Percentiles rank a stretch among this genome's conserved stretches.
Evolutionary conservation across 2,329 filamentous ascomycete species (phyloP).

Genomic region (Aphanocladium album): DNA sequence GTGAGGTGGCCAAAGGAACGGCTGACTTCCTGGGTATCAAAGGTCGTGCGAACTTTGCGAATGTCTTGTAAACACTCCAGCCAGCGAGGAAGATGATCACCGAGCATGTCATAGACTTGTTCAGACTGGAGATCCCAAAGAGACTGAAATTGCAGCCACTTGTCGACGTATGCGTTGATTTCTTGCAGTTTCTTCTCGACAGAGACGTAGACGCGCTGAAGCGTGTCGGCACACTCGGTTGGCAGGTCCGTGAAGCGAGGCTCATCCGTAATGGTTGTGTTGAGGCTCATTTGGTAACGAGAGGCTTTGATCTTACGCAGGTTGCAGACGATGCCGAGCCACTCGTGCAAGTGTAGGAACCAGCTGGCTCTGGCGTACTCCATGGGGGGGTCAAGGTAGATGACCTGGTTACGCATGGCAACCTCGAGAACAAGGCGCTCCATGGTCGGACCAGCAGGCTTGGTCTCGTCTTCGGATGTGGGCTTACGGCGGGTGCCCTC

Average conservation of each 20-base stretch:
- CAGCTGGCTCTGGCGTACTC: conserved; percentile 90
- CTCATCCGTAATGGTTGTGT: conserved; percentile 60
- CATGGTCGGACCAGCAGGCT: conserved; percentile 58
- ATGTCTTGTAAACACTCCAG: conserved; percentile 95
- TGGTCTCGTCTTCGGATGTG: conserved; percentile 39
- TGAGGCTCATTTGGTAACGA: conserved; percentile 84
- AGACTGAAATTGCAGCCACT: conserved; percentile 98
- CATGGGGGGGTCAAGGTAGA: conserved; percentile 90
- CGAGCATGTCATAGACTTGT: conserved; percentile 86
- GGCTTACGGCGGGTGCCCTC: conserved; percentile 51
- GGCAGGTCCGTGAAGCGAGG: conserved; percentile 80
- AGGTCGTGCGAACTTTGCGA: conserved; percentile 88
- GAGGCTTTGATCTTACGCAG: conserved; percentile 92
- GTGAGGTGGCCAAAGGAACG: conserved; percentile 89
- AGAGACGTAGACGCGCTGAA: conserved; percentile 74
- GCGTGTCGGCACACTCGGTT: conserved; percentile 71
- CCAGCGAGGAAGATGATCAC: conserved; percentile 89
- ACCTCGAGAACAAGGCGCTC: conserved; percentile 80
- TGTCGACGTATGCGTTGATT: conserved; percentile 84
- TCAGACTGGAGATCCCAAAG: conserved; percentile 97
- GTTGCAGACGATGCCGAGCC: conserved; percentile 90
- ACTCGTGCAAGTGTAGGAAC: conserved; percentile 87
- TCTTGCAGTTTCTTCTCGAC: conserved; percentile 78
- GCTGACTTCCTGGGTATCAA: conserved; percentile 93
- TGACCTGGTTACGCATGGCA: conserved; percentile 96